Conservation (phyloP, 2,329 filamentous ascomycete species). For the Ascochyta pisi region DNA sequence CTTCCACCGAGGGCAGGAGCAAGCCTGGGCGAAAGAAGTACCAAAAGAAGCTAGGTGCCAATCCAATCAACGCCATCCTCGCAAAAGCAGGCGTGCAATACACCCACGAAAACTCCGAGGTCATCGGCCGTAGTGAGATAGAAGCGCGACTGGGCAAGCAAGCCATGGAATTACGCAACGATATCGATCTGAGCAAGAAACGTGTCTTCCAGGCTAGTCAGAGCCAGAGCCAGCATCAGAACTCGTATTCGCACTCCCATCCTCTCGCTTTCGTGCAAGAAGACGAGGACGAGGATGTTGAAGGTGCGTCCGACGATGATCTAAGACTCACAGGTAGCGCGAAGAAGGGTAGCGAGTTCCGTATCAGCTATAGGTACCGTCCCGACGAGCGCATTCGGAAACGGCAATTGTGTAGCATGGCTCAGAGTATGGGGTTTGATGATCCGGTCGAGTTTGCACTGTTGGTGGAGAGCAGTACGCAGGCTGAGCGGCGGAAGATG, state of each 20-base stretch:
- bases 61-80: conserved; percentile 88
- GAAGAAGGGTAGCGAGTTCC: conserved; percentile 44
- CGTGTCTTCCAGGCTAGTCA: conserved; percentile 64
- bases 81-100: conserved; percentile 89
- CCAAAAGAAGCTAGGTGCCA: conserved; percentile 47
- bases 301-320: conserved; percentile 8
- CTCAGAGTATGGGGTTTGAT: conserved; percentile 75
- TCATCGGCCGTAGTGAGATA: conserved; percentile 90
- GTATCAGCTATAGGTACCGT: conserved; percentile 67
- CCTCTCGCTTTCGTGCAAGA: conserved; percentile 6
- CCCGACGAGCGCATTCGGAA: conserved; percentile 76
- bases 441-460: conserved; percentile 85
- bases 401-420: conserved; percentile 92
- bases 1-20: neutral
- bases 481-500: conserved; percentile 78
- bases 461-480: conserved; percentile 88
- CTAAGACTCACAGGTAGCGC: conserved; percentile 17
- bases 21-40: conserved; percentile 47
- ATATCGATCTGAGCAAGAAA: conserved; percentile 59
- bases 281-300: conserved; percentile 22
- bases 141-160: conserved; percentile 82
- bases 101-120: conserved; percentile 94
- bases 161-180: conserved; percentile 68
- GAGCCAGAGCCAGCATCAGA: conserved; percentile 31
- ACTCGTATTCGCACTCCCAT: conserved; percentile 11